A percentile compares a stretch with the other conserved stretches of the same genome.
phyloP scores from a whole-genome alignment of 75 land plant species.

The Pseudotsuga menziesii region DNA sequence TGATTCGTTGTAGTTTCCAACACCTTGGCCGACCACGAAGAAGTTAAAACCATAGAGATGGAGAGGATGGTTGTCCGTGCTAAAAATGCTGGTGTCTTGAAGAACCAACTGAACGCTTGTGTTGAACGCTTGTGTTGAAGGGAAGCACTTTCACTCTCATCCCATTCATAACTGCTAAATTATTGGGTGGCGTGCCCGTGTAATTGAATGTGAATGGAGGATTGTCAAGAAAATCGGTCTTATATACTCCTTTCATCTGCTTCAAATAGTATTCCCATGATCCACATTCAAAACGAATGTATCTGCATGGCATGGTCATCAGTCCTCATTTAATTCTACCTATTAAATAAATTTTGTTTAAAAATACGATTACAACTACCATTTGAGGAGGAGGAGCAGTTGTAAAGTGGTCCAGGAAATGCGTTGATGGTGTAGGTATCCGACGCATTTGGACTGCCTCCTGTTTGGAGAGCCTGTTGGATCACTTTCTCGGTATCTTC shows the following conservation, averaged over 20 bases:
- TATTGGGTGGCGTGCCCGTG: slow-evolving; percentile 5
- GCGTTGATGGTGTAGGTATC: no score
- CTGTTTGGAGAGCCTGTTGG: no score
- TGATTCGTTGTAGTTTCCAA: slow-evolving; percentile 20
- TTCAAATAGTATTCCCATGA: no score
- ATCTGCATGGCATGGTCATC: no score
- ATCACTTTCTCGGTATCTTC: no score
- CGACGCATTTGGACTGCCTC: no score
- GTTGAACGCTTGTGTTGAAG: slow-evolving; percentile 23
- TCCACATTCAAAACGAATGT: no score
- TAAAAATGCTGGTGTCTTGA: slow-evolving; percentile 20
- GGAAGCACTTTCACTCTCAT: slow-evolving; percentile 13
- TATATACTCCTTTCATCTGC: background rate
- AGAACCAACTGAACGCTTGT: slow-evolving; percentile 26
- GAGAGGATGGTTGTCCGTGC: slow-evolving; percentile 21
- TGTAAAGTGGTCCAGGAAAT: no score
- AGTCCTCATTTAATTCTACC: no score
- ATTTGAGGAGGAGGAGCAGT: no score
- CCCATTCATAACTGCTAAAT: background rate
- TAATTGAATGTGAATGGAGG: slow-evolving; percentile 8
- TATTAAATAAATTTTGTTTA: no score
- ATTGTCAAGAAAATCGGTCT: slow-evolving; percentile 2
- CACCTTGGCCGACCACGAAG: slow-evolving; percentile 21
- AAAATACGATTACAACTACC: no score
- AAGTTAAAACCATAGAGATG: slow-evolving; percentile 30